phyloP scores from a whole-genome alignment of 2,329 filamentous ascomycete species.

The Neoascochyta sp. region DNA sequence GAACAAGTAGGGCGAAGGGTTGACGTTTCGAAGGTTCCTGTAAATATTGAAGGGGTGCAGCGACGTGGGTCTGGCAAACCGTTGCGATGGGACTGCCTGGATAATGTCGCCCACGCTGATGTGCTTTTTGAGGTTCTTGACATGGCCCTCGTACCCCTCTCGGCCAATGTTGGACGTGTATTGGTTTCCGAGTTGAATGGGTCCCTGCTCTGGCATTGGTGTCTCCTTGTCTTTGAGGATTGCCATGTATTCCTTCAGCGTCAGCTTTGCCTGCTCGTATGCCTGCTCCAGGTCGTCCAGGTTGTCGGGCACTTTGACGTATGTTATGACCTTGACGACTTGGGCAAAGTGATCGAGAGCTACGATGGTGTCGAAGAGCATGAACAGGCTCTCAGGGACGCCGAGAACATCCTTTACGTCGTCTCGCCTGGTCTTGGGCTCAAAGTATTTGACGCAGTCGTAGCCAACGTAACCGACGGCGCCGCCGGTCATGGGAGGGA shows the following conservation, averaged over 20 bases:
- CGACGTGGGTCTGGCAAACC: constrained; percentile 81
- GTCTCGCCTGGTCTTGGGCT: constrained; percentile 87
- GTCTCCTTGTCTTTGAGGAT: constrained; percentile 71
- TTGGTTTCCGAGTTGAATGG: constrained; percentile 68
- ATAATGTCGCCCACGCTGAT: constrained; percentile 93
- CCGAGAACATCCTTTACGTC: constrained; percentile 82
- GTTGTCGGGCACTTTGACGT: constrained; percentile 63
- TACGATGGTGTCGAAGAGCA: constrained; percentile 92
- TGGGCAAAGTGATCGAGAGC: constrained; percentile 95
- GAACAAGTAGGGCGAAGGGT: constrained; percentile 96
- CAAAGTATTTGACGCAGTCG: constrained; percentile 95
- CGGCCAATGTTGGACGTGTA: constrained; percentile 91
- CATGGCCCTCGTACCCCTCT: constrained; percentile 85
- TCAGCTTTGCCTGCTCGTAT: constrained; percentile 65
- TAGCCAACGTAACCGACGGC: constrained; percentile 97
- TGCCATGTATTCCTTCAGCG: constrained; percentile 64
- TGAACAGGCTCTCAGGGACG: constrained; percentile 92
- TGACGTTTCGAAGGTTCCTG: constrained; percentile 91
- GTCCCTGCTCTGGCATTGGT: constrained; percentile 71
- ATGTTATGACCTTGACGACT: constrained; percentile 89
- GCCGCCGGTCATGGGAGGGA: constrained; percentile 85
- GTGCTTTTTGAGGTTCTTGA: constrained; percentile 80
- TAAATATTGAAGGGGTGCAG: constrained; percentile 98
- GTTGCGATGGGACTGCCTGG: constrained; percentile 92
- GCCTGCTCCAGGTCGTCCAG: constrained; percentile 58